A percentile compares a stretch with the other conserved stretches of the same genome.
phyloP scores from a whole-genome alignment of 73 alveolate species.

The Symbiodinium natans region DNA sequence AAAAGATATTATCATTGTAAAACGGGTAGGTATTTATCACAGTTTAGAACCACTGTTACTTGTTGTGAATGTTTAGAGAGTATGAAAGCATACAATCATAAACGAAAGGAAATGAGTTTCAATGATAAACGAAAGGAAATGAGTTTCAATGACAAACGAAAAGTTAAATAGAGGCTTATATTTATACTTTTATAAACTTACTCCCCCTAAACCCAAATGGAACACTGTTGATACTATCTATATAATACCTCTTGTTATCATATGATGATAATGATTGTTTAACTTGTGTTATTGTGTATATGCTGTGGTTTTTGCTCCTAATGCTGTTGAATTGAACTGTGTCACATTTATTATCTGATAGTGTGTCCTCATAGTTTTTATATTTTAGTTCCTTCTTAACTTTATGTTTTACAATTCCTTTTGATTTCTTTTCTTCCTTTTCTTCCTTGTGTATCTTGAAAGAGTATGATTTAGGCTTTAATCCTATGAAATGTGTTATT shows the following conservation, averaged over 20 bases:
- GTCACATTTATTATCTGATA: not conserved
- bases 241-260: not conserved
- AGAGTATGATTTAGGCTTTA: constrained; percentile 28
- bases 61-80: too few species aligned
- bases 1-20: too few species aligned
- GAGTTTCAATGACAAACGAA: not conserved
- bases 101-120: too few species aligned
- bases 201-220: not conserved
- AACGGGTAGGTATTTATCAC: too few species aligned
- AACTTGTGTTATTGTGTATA: not conserved
- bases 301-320: not conserved
- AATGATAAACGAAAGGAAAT: too few species aligned
- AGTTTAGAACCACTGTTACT: too few species aligned
- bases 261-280: not conserved
- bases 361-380: not conserved
- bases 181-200: not conserved
- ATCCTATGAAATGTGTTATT: constrained; percentile 41
- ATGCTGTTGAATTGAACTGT: not conserved
- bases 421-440: constrained; percentile 2
- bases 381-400: not conserved
- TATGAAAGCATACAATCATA: too few species aligned
- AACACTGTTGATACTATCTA: not conserved
- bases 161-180: not conserved
- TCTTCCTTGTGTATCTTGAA: not conserved
- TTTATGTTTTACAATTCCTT: not conserved